Base-by-base conservation (phyloP, 1,139 yeast genomes). In the Tardiomyces blankii region DNA sequence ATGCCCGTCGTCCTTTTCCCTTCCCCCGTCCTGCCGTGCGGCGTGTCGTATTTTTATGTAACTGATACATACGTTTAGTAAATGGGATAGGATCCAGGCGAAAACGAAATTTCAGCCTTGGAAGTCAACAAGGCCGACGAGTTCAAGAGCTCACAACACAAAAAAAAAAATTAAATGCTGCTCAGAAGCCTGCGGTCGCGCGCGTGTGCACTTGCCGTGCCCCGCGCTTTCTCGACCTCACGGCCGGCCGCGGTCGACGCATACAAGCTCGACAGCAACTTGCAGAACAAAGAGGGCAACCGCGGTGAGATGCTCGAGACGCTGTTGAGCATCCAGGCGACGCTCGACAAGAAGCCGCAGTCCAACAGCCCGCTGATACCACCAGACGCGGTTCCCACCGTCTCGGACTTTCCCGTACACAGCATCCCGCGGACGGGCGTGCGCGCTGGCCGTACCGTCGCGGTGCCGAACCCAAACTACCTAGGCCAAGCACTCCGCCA, bases 391-490 rank as follows among this genome's bases (percentile, higher is more conserved):
- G n/a, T 30, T 4, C 35, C 35, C n/a, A 30, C 35, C 9, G 35
- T 30, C 16, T 30, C 35, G 3, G 35, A 30, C 11, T 30, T 30
- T 9, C 35, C 35, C 5, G 35, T 30, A 3, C 35, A 30, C 16
- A 30, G 35, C 35, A 30, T 30, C 23, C 65, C 65, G 14, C 54
- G 66, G 30, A 61, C 65, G 2, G 68, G 68, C n/a, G 54, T 52
- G 28, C 50, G 53, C 41, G 68, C 63, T 16, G 66, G 67, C 39
- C 59, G 68, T 32, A 50, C 58, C 13, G 60, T 60, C 23, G 46
- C 54, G 1, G 64, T 61, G 8, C 14, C 32, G 28, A 40, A 44
- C 32, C 49, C 46, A 14, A 46, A 46, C 28, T 54, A 51, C 35
- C 52, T 64, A 40, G 52, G 51, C 18, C 47, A 48, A 13, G 63